Base-by-base conservation (phyloP, 169 alveolate species). In the Fabrea salina region DNA sequence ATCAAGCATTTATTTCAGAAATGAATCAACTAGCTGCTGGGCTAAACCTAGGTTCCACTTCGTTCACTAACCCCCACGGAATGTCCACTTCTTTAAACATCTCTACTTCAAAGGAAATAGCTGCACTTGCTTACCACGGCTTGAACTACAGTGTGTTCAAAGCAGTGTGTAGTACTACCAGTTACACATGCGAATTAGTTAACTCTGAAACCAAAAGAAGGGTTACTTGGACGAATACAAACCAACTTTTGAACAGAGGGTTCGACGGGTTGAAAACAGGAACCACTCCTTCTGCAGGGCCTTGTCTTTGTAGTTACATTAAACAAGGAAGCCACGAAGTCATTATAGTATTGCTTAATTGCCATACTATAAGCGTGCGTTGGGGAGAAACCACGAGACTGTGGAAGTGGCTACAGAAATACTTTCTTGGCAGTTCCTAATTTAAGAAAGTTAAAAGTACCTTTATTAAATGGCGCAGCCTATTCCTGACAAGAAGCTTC, bases 251-350 rank as follows among this genome's bases (percentile, higher is more conserved):
- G 2, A 85, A 83, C 27, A 27, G 40, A 7, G 94, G 94, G 0
- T 86, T 76, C 47, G 37, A 30, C 22, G 92, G 94, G 0, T 40
- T 89, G 11, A 89, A 89, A 66, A 89, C 94, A 3, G 94, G 94
- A 27, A 71, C 79, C 8, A 86, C 92, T 4, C 84, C 80, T 1
- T 49, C 86, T 8, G 92, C 94, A 2, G 94, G 92, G 3, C 91
- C 91, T 8, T 89, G 92, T 70, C 66, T 89, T 4, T 61, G 74
- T 54, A 27, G 54, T n/a, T 27, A 11, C 33, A 61, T 61, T 25
- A 13, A n/a, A 39, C 3, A 61, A 11, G 22, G 54, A 33, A 32
- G 33, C 11, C 6, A 32, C 6, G 19, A 33, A 8, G 8, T 61
- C 6, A 25, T 61, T 8, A 61, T 61, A 25, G 22, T 22, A 25